Evolutionary conservation across 148 eudicot species (phyloP), one percentile per base, ranked within the genome.

Genomic region (Vaccinium macrocarpon): DNA sequence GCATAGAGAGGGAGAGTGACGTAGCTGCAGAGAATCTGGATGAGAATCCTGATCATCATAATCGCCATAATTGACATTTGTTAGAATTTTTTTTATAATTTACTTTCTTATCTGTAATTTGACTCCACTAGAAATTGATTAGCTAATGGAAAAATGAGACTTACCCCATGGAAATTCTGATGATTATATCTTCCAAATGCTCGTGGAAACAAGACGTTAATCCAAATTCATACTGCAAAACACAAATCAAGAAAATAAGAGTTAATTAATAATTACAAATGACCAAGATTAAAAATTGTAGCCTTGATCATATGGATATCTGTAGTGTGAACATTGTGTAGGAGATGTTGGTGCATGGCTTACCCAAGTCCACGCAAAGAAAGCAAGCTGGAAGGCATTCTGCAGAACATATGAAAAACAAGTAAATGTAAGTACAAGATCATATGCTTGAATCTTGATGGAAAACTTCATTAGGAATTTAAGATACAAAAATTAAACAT

Each of bases 1-100:
- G 92, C 92, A 57, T 90, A 89, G 0, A 88, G 89, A 23, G 92
- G 92, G 53, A 90, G 89, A 56, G 91, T 90, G 62, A 90, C 92
- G 61, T 90, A 90, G 59, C 92, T 90, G 85, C 92, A 90, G 8
- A 88, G 81, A 18, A 90, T 84, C 27, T 90, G 91, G 57, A 87
- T 83, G 74, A 89, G 50, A 82, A 89, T 52, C 90, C 92, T 90
- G 87, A 8, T 46, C 6, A 56, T 59, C 35, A 46, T 66, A 29
- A 73, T 79, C 14, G 13, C 64, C 62, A 72, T 50, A 19, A 72
- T 18, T 64, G 38, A 68, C 72, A 11, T 68, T 68, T 13, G 73
- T 13, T 68, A 68, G 71, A 27, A 27, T 4, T 42, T 42, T 42
- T 42, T 42, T 42, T n/a, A n/a, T n/a, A 42, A 1, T 32, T 32